Evolutionary conservation across 768 basidiomycete genomes (phyloP), one percentile per base, ranked within the genome.

Genomic region (Austroboletus eburneus): DNA sequence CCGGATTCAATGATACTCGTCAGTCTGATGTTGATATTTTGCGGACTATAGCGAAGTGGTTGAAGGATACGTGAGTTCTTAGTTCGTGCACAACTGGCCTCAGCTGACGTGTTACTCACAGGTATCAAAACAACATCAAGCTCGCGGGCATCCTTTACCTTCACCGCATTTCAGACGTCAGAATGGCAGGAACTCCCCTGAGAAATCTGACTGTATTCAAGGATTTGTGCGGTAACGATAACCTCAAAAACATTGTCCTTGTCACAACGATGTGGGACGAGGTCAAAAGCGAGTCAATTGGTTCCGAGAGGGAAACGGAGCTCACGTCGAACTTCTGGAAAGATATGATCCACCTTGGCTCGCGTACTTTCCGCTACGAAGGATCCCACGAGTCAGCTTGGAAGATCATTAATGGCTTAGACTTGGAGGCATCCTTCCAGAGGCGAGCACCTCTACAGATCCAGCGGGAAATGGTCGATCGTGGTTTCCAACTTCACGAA

Each of bases 221-320:
- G 17, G 45, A 42, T 8, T n/a, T 57, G 23, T 57, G 55, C 9
- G 55, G 55, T 6, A 18, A 46, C 0, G 10, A 6, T 1, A 46
- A 39, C 36, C 9, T 57, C 17, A 50, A 43, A 41, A 58, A 51
- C 16, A 33, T 58, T 3, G n/a, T 50, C 39, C 46, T 57, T 13
- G 56, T 57, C 27, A 54, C 56, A 3, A 57, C 56, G 6, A 57
- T 57, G 55, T 56, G 55, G 55, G 55, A 56, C 12, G 37, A 50
- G 21, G 30, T 46, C 2, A 22, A 43, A 2, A 32, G 30, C 30
- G 27, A 27, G 16, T 18, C 27, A 4, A 24, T 46, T 29, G 56
- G 48, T 32, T 30, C 22, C 2, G 5, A 18, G 33, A 57, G 56
- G 25, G 56, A 57, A 42, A n/a, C 32, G 14, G 43, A 57, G 1